Percentiles rank a stretch among this genome's conserved stretches.
These are phyloP conservation scores for Venturiaceae sp. DNA, from an alignment of 2,329 filamentous ascomycete genomes.

Conservation along the genomic window DNA sequence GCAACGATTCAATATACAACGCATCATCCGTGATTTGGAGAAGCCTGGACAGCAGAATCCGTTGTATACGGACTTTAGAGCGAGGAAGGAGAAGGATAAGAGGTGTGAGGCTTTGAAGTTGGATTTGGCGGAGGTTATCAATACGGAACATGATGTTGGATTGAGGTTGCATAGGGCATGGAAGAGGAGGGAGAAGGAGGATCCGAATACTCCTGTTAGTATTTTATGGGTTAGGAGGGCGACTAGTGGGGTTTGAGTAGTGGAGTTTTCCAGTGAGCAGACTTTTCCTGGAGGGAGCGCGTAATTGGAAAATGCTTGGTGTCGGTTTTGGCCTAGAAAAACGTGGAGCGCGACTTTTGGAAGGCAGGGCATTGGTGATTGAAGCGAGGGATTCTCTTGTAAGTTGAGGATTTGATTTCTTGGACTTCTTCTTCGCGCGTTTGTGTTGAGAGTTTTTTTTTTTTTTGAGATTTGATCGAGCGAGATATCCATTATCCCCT, in stretches of 20 bases:
- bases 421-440: no score
- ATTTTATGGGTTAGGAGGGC: constrained; percentile 29
- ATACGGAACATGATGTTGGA: constrained; percentile 28
- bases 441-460: no score
- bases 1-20: constrained; percentile 25
- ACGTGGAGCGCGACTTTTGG: no score
- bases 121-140: constrained; percentile 26
- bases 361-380: no score
- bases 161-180: constrained; percentile 28
- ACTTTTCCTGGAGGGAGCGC: no score
- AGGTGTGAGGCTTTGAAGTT: constrained; percentile 24
- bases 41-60: constrained; percentile 26
- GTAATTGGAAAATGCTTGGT: no score
- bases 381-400: no score
- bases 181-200: constrained; percentile 27
- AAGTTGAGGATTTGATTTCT: no score
- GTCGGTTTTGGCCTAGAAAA: no score
- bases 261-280: no score
- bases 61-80: constrained; percentile 25
- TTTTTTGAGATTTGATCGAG: no score
- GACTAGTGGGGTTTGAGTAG: constrained; percentile 14
- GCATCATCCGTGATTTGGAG: constrained; percentile 22
- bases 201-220: constrained; percentile 19
- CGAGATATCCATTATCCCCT: no score
- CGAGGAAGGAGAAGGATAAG: constrained; percentile 22